Conservation (phyloP, 179 eudicot species). For the Silene vulgaris region DNA sequence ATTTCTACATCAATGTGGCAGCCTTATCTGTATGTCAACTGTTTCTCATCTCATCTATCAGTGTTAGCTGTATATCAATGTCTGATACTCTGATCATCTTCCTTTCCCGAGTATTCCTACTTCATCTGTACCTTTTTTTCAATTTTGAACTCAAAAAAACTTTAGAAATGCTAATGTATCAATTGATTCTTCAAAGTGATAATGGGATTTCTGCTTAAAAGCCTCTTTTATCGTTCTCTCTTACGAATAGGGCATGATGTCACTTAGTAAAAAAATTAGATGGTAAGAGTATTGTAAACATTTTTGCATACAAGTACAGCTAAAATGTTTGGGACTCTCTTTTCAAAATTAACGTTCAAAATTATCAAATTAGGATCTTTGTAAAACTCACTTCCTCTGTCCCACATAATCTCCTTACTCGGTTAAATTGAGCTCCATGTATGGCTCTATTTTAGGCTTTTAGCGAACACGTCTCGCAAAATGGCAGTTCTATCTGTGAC, state of each 20-base stretch:
- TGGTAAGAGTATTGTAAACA: slow-evolving; percentile 8
- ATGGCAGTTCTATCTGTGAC: no score
- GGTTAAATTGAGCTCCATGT: no score
- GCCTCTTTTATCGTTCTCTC: background rate
- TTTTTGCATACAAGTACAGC: background rate
- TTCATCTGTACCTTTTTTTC: background rate
- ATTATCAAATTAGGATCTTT: no score
- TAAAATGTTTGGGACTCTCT: no score
- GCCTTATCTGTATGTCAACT: slow-evolving; percentile 54
- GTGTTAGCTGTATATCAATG: background rate
- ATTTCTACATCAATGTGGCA: slow-evolving; percentile 64
- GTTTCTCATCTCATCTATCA: slow-evolving; percentile 14
- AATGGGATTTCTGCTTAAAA: background rate
- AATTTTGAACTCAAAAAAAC: background rate
- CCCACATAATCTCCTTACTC: no score
- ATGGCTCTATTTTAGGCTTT: no score
- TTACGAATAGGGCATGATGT: background rate
- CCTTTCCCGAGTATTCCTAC: background rate
- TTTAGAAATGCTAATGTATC: background rate
- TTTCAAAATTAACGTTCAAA: no score
- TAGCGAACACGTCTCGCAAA: no score
- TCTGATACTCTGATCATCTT: background rate
- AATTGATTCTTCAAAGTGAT: slow-evolving; percentile 1
- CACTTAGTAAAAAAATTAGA: background rate
- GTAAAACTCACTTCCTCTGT: no score